Conservation (phyloP, 2,329 filamentous ascomycete genomes). For the Macrophomina pseudophaseolina region DNA sequence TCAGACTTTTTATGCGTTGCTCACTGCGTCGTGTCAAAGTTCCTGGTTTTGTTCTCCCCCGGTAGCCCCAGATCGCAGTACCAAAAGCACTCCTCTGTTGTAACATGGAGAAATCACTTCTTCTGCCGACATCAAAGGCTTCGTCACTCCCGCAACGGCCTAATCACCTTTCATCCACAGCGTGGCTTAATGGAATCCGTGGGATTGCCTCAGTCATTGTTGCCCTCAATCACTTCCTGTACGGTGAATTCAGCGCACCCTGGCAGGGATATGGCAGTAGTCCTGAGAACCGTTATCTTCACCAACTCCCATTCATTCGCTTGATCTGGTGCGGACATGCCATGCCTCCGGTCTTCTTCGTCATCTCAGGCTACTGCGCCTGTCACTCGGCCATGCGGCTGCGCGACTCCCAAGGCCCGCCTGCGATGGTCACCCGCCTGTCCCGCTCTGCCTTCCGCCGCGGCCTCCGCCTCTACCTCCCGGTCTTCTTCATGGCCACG, state of each 20-base stretch:
- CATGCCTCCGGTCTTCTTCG: slow-evolving; percentile 57
- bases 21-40: too few species aligned
- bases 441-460: slow-evolving; percentile 50
- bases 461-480: slow-evolving; percentile 50
- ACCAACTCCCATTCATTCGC: slow-evolving; percentile 57
- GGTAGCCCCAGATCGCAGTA: not conserved
- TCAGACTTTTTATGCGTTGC: too few species aligned
- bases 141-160: not conserved
- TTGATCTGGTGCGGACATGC: slow-evolving; percentile 64
- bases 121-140: not conserved
- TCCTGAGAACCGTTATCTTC: slow-evolving; percentile 51
- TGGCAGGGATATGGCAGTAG: not conserved
- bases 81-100: not conserved
- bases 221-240: not conserved
- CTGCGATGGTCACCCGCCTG: slow-evolving; percentile 45
- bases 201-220: not conserved
- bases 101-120: not conserved
- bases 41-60: too few species aligned
- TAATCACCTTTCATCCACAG: not conserved
- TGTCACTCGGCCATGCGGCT: slow-evolving; percentile 46
- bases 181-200: slow-evolving; percentile 1
- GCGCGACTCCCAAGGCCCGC: slow-evolving; percentile 44
- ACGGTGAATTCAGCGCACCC: not conserved
- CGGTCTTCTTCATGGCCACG: slow-evolving; percentile 58
- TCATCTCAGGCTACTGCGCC: slow-evolving; percentile 52